Evolutionary conservation across 257 asterid genomes (phyloP), one percentile per base, ranked within the genome.

Genomic region (Striga asiatica): DNA sequence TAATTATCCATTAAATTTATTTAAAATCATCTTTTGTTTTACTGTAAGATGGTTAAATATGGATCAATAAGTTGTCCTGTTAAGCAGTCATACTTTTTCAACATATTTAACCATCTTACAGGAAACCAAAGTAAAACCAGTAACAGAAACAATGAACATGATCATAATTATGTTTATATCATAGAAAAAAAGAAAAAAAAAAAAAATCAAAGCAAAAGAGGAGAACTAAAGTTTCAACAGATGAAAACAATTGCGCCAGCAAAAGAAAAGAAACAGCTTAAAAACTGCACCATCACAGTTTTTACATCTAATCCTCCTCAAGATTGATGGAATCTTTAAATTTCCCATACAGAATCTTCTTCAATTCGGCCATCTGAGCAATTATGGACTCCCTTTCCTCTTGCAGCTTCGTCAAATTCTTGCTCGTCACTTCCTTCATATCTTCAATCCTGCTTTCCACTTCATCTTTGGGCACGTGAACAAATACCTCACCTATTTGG

Each of bases 401-500:
- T 67, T 71, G 81, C 25, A 89, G 68, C 58, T 78, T 86, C 79
- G 75, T 85, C 79, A 86, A 61, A 62, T 74, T 78, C 70, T 81
- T 81, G 76, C 76, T 67, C 7, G 85, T 82, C 8, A 29, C 84
- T 73, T 80, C 84, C 54, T 82, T 66, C 95, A 83, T 70, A 67
- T 81, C 74, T 41, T 86, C 98, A 24, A 89, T 80, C 80, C 79
- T 87, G 66, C 17, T 39, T 39, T 6, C 6, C 31, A 27, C 98
- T 21, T 87, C 95, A 3, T 80, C 98, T 61, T 72, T 91, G 2
- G 94, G 71, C 24, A 86, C 83, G 25, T 89, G 98, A 24, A 85
- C 87, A 59, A 89, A 89, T 3, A 86, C 94, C 78, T 89, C 96
- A 2, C 96, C 98, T 24, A 89, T 83, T 69, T 86, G 96, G 75